Base-by-base conservation (phyloP, 192 early-diverging fungal genomes). In the Entomortierella lignicola region DNA sequence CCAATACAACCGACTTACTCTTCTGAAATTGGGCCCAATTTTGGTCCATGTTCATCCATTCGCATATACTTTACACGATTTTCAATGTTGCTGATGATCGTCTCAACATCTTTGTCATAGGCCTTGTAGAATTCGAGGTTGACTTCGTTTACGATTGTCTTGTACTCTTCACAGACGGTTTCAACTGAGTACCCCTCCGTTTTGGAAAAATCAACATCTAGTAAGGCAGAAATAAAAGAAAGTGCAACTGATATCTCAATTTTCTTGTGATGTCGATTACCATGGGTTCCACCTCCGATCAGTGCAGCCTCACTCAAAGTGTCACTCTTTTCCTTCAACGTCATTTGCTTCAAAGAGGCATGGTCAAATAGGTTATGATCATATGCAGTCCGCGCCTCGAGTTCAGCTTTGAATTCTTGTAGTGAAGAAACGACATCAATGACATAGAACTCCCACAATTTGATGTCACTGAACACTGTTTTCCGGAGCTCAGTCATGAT, bases 391-490 rank as follows among this genome's bases (percentile, higher is more conserved):
- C 55, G 54, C n/a, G 63, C 66, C 30, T 84, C 71, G 62, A 92
- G 77, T 34, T 77, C 83, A 27, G 79, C 48, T 48, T 83, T 41
- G 20, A 93, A 81, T 1, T 83, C 69, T 15, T 72, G 31, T 1
- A 86, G 21, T 2, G 85, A 66, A 5, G 70, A 59, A 6, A 83
- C 72, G 20, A 93, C 91, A 62, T 94, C 86, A 27, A 99, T 77
- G 1, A 91, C 91, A 58, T 96, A 96, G 68, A 90, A 98, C 71
- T 98, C 93, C 93, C 96, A 98, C 64, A 99, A 85, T 20, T 85
- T 85, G 37, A 94, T 72, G 18, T 85, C 82, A 59, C 79, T 81
- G 47, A 93, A 80, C 2, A 89, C 88, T 18, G 89, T 81, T 8
- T 83, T 60, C 30, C 86, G 77, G 52, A 92, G 77, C 3, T 75